Base-by-base conservation (phyloP, 2,329 filamentous ascomycete genomes). In the Aspergillus arachidicola region DNA sequence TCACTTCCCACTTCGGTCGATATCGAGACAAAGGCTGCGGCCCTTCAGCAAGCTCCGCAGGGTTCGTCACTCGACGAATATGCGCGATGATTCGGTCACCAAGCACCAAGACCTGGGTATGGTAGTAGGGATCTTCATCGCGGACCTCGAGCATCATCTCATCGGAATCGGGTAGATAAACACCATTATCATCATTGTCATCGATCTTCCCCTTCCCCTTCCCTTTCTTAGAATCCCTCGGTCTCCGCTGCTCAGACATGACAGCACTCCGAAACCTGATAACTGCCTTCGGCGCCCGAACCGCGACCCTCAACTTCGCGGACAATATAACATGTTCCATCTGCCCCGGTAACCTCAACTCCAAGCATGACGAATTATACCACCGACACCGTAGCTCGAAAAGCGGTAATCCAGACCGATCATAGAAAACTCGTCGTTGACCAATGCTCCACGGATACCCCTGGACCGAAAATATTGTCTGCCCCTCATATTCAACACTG, bases 1-100 rank as follows among this genome's bases (percentile, higher is more conserved):
- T 60, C n/a, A 66, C 64, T 21, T 41, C 64, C 67, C 67, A 69
- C 55, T 61, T 64, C 0, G 67, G 65, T 23, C 67, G 60, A 34
- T 64, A 64, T 3, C 65, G 62, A 60, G 66, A 69, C 26, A 64
- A 65, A 16, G 63, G 62, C 51, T 60, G 62, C 34, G 67, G 67
- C 3, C 67, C 67, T 55, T 67, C 62, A 5, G 56, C 58, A 16
- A 69, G 46, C 23, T 64, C 57, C 12, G 46, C 53, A 1, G 45
- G 61, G 23, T 67, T 59, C 19, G 61, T 67, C 16, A 69, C 36
- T 12, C 65, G 59, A 6, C 59, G 54, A 34, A 69, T 66, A 11
- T 48, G 54, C 1, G 67, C 67, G 14, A 69, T 46, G 3, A 19
- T 46, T 11, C 57, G 64, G 30, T 61, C 56, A 23, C 58, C 60